A percentile compares a stretch with the other conserved stretches of the same genome.
Evolutionary conservation across 129 eudicot species (phyloP).

Genomic region (Logfia minima): DNA sequence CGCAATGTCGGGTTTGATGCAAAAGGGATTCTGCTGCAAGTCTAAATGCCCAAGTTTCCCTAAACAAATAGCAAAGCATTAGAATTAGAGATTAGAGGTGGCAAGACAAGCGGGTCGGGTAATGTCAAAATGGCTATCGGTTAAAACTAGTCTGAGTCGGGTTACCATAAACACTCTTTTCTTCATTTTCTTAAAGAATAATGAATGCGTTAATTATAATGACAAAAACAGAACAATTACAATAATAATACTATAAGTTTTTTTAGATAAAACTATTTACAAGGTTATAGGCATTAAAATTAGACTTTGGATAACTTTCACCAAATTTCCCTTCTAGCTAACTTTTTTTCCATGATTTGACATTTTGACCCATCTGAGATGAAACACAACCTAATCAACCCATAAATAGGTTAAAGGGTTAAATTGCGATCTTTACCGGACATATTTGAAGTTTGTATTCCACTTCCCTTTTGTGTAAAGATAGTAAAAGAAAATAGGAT

Average conservation of each 20-base stretch:
- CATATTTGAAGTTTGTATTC: background rate
- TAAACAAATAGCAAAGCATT: constrained; percentile 4
- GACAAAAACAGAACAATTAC: background rate
- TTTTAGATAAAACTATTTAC: background rate
- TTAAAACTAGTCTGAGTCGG: background rate
- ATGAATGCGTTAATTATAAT: background rate
- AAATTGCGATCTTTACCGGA: background rate
- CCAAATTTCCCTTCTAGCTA: background rate
- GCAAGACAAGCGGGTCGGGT: background rate
- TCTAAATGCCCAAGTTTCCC: constrained; percentile 69
- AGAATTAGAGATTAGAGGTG: background rate
- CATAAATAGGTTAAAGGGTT: background rate
- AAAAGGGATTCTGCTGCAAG: constrained; percentile 50
- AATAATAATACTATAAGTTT: background rate
- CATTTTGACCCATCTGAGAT: too few relatives aligned
- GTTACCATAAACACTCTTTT: background rate
- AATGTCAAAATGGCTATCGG: background rate
- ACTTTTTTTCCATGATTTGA: background rate
- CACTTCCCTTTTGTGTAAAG: background rate
- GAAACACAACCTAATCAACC: background rate
- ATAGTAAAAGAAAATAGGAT: background rate
- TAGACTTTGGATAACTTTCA: background rate
- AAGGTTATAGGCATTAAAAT: background rate
- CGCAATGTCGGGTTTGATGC: constrained; percentile 34
- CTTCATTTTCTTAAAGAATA: background rate